Evolutionary conservation across 2,329 filamentous ascomycete species (phyloP).

Genomic region (Pyrenophora teres): DNA sequence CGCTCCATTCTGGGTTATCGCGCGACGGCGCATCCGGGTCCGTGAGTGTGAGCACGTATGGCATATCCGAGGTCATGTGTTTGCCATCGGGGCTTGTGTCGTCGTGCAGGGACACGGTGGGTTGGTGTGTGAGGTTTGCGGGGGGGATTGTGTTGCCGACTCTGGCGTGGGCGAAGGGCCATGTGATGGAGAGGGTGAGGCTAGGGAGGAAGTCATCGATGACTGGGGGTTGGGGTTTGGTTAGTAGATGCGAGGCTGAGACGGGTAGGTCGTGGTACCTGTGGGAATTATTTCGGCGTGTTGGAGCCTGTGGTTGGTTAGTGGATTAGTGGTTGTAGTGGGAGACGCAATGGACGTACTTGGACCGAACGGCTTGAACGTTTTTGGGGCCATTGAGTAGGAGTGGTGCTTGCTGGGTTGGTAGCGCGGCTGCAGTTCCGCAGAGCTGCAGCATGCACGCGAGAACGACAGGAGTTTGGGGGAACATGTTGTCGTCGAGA

Average conservation of each 20-base stretch:
- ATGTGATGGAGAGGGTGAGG: constrained; percentile 56
- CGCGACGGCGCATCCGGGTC: constrained; percentile 64
- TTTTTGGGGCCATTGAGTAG: constrained; percentile 17
- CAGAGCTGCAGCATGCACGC: constrained; percentile 26
- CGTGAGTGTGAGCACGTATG: constrained; percentile 58
- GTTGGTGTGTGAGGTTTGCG: constrained; percentile 49
- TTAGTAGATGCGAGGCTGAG: too few relatives aligned
- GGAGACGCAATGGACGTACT: constrained; percentile 22
- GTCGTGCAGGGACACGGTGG: constrained; percentile 49
- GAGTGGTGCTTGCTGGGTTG: constrained; percentile 38
- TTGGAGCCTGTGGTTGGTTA: constrained; percentile 35
- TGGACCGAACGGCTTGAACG: constrained; percentile 33
- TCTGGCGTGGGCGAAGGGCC: constrained; percentile 47
- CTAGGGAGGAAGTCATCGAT: constrained; percentile 64
- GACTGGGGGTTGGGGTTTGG: constrained; percentile 46
- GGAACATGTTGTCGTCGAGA: constrained; percentile 20
- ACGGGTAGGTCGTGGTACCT: constrained; percentile 23
- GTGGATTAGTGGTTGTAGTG: not conserved
- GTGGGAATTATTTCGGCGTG: constrained; percentile 50
- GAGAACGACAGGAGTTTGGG: constrained; percentile 10
- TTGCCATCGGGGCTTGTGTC: constrained; percentile 27
- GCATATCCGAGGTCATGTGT: constrained; percentile 33
- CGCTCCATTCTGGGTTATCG: constrained; percentile 59
- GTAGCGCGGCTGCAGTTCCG: constrained; percentile 22
- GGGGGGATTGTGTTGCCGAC: constrained; percentile 62